Base-by-base conservation (phyloP, 495 filamentous ascomycete species). In the Filosporella fistucella region DNA sequence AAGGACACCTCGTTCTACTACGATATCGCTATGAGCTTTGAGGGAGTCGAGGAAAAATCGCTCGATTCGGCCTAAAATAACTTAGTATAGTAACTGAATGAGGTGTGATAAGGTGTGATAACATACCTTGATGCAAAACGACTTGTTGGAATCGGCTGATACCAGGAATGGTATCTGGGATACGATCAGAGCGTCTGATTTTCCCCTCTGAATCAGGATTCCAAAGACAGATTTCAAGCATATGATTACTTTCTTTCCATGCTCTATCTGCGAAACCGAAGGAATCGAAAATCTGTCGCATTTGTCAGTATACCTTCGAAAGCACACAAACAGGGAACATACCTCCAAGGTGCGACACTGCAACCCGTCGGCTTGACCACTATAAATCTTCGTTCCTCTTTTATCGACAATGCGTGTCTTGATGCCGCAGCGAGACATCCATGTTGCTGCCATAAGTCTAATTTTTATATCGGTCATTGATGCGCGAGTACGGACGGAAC, bases 391-490 rank as follows among this genome's bases (percentile, higher is more conserved):
- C 4, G 65, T 76, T 6, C 59, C 64, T 25, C 76, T 67, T 52
- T 84, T 84, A 58, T 86, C 82, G 16, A 88, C 56, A 17, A 85
- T 76, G 4, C 78, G 68, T 5, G 76, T 61, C n/a, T 72, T 61
- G 42, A 86, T 67, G 4, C 78, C 80, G 49, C 67, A 80, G 34
- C 71, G 71, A 11, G 81, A 71, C 61, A 85, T 72, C 75, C 81
- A 86, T 33, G 72, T 68, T 0, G 82, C 79, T 21, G 73, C 71
- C 74, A 82, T 82, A 8, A 86, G 68, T 37, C 76, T 46, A 35
- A 17, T 14, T 5, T 14, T 13, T 14, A 14, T 17, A n/a, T 5
- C 32, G n/a, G 12, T 35, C 32, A 35, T 13, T 17, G 18, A 17
- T 35, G 32, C 18, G 21, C 3, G 33, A 5, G n/a, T 60, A n/a